Evolutionary conservation across 768 basidiomycete species (phyloP).

Genomic region (Suillus bovinus): DNA sequence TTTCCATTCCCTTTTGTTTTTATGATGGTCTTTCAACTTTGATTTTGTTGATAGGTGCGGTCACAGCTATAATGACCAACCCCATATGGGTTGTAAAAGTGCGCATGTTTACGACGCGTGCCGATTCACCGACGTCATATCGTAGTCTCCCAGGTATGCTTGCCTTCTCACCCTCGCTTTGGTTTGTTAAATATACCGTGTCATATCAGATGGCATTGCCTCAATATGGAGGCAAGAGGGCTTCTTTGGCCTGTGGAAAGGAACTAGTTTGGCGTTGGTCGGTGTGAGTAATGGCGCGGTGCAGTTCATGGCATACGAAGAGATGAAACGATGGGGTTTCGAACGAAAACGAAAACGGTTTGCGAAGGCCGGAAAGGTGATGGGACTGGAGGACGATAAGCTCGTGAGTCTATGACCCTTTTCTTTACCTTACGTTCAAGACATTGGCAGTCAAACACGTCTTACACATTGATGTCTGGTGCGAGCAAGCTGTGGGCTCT

Average conservation of each 20-base stretch:
- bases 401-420: slow-evolving; percentile 54
- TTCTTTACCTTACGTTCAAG: slow-evolving; percentile 1
- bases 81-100: slow-evolving; percentile 98
- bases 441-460: slow-evolving; percentile 71
- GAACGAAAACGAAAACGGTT: slow-evolving; percentile 70
- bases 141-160: slow-evolving; percentile 70
- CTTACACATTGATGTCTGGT: slow-evolving; percentile 92
- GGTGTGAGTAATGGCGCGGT: slow-evolving; percentile 94
- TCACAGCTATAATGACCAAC: slow-evolving; percentile 92
- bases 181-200: background rate
- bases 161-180: background rate
- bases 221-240: slow-evolving; percentile 77
- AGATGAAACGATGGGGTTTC: slow-evolving; percentile 91
- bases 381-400: slow-evolving; percentile 78
- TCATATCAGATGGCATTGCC: slow-evolving; percentile 61
- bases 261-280: slow-evolving; percentile 83
- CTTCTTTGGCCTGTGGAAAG: slow-evolving; percentile 76
- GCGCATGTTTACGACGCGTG: slow-evolving; percentile 86
- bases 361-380: slow-evolving; percentile 58
- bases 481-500: slow-evolving; percentile 87
- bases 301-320: slow-evolving; percentile 96
- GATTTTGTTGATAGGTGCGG: slow-evolving; percentile 70
- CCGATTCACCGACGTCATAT: slow-evolving; percentile 71
- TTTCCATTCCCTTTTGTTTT: slow-evolving; percentile 18
- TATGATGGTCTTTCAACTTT: slow-evolving; percentile 16